A percentile compares a stretch with the other conserved stretches of the same genome.
Conservation (phyloP, 768 basidiomycete species). For the Tubosaeta sp. region DNA sequence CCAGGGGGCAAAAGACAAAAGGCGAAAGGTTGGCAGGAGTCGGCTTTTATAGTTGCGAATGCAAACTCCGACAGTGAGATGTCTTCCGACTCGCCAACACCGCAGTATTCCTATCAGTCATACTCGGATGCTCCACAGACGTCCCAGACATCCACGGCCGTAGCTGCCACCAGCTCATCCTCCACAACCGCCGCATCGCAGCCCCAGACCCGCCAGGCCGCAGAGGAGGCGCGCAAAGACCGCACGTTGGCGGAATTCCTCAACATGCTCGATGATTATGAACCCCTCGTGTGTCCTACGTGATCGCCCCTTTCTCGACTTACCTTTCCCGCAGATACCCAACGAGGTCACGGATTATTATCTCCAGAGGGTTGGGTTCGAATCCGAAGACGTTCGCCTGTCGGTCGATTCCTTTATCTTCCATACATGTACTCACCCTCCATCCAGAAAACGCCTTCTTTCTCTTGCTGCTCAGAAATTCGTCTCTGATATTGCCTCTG, state of each 20-base stretch:
- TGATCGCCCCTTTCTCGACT: not conserved
- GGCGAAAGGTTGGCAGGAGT: not conserved
- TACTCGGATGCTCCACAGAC: constrained; percentile 20
- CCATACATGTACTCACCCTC: not conserved
- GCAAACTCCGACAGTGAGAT: constrained; percentile 32
- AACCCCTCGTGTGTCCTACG: constrained; percentile 71
- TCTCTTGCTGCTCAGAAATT: constrained; percentile 98
- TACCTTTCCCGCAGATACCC: constrained; percentile 61
- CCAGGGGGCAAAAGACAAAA: constrained; percentile 9
- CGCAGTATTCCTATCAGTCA: constrained; percentile 20
- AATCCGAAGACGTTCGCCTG: constrained; percentile 92
- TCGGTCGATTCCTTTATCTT: constrained; percentile 36
- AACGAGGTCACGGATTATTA: constrained; percentile 98
- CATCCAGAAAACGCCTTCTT: constrained; percentile 80
- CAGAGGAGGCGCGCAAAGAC: constrained; percentile 84
- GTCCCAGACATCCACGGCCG: constrained; percentile 14
- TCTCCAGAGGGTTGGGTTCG: constrained; percentile 92
- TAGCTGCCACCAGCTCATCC: constrained; percentile 18
- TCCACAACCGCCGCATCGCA: constrained; percentile 17
- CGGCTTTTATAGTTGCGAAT: constrained; percentile 21
- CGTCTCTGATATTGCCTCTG: constrained; percentile 92
- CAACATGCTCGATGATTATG: constrained; percentile 94
- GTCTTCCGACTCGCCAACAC: constrained; percentile 33
- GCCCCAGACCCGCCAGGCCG: constrained; percentile 59
- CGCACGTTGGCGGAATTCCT: constrained; percentile 89